A percentile compares a stretch with the other conserved stretches of the same genome.
These are phyloP conservation scores for Schizophyllum amplum DNA, from an alignment of 1,284 basidiomycete species.

Conservation along the genomic window DNA sequence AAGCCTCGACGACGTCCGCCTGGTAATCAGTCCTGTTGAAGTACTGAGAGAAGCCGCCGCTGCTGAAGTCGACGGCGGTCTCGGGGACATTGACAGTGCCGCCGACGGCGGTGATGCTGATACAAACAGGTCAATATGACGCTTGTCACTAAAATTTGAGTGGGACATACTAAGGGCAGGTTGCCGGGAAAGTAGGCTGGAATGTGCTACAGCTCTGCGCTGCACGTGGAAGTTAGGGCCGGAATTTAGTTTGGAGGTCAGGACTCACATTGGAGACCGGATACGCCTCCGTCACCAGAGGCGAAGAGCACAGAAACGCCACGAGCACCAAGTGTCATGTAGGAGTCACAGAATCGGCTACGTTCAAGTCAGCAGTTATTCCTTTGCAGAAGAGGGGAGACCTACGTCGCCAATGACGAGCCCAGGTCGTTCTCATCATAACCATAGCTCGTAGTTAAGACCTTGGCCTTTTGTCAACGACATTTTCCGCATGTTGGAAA, in stretches of 20 bases:
- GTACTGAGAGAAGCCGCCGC: constrained; percentile 62
- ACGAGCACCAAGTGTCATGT: constrained; percentile 60
- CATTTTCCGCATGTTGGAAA: constrained; percentile 1
- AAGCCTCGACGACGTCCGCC: constrained; percentile 30
- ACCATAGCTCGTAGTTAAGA: constrained; percentile 61
- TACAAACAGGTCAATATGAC: background rate
- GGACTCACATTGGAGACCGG: constrained; percentile 42
- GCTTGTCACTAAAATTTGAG: background rate
- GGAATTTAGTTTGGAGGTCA: constrained; percentile 37
- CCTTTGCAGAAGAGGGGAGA: background rate
- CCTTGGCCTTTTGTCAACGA: constrained; percentile 21
- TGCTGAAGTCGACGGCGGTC: constrained; percentile 39
- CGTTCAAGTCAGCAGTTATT: background rate
- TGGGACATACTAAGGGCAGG: background rate
- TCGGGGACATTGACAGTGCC: constrained; percentile 42
- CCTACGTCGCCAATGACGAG: constrained; percentile 35
- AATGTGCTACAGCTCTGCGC: background rate
- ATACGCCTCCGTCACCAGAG: constrained; percentile 67
- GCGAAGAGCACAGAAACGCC: constrained; percentile 57
- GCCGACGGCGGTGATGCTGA: constrained; percentile 39
- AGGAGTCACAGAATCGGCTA: constrained; percentile 46
- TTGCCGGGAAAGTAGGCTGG: background rate
- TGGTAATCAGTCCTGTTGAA: constrained; percentile 53
- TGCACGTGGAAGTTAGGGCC: no score
- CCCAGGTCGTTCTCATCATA: constrained; percentile 62